These are phyloP conservation scores for Madurella mycetomatis DNA, from an alignment of 2,329 filamentous ascomycete genomes.

Conservation along the genomic window DNA sequence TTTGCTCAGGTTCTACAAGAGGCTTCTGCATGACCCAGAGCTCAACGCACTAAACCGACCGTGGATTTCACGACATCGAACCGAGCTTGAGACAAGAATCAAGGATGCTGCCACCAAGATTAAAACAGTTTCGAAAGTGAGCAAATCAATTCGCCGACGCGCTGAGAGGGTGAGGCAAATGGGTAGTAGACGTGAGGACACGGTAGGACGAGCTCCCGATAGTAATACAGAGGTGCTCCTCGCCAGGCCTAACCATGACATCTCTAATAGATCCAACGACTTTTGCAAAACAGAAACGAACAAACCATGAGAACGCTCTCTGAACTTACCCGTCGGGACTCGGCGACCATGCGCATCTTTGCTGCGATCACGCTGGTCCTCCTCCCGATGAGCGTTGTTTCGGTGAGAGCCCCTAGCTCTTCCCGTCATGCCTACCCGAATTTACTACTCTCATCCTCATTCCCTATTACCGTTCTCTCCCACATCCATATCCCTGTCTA, in stretches of 20 bases:
- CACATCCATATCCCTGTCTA: no score
- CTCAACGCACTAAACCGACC: neutral
- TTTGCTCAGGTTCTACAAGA: neutral
- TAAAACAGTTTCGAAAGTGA: neutral
- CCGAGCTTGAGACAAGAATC: neutral
- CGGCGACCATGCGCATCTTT: neutral
- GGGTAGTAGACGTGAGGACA: neutral
- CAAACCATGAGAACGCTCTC: neutral
- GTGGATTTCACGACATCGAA: neutral
- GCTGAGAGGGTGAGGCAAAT: neutral
- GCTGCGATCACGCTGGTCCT: neutral
- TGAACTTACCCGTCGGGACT: neutral
- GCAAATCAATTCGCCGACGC: neutral
- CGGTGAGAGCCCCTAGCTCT: neutral
- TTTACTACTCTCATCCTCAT: neutral
- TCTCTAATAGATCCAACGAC: neutral
- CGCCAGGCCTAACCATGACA: neutral
- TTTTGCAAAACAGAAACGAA: neutral
- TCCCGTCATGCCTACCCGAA: neutral
- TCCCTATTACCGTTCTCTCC: no score
- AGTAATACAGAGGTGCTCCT: no score
- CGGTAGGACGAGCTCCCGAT: neutral
- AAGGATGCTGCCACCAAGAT: neutral
- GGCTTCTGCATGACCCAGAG: neutral
- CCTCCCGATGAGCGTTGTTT: neutral